Evolutionary conservation across 352 stramenopile genomes (phyloP), one percentile per base, ranked within the genome.

Genomic region (Pythium dissotocum): DNA sequence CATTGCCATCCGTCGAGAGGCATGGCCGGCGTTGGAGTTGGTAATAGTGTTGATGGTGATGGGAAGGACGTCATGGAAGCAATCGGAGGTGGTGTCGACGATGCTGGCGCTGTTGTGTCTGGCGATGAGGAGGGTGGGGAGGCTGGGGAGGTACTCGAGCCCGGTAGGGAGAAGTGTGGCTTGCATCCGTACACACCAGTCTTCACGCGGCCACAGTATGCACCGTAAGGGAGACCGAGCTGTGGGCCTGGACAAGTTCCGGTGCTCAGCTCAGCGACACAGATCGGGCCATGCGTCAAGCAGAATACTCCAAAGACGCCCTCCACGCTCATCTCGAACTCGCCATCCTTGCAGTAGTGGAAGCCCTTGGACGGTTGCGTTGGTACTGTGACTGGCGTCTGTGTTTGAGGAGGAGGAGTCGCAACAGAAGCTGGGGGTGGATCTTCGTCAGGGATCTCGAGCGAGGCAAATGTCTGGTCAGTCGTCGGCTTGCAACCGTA

Each of bases 121-220:
- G 21, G 21, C 21, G 21, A 24, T 24, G 21, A 24, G 21, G 21
- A 24, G 21, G 21, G 21, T 24, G 21, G 21, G 21, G 21, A 24
- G 21, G 21, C 21, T 24, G 51, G 51, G 6, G 51, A 13, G 16
- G 28, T 18, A 18, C 9, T 58, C 3, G n/a, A 32, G 21, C 12
- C 16, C 21, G 51, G 14, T 8, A 21, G 21, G 8, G 51, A 26
- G 30, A 24, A 16, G 54, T 21, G 16, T 42, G 18, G 14, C 54
- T 71, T 71, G 60, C 66, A 72, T 32, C 66, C 66, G 52, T 68
- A 68, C 16, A 72, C 66, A 1, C 59, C 59, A 3, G 58, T 58
- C 4, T 38, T 24, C 4, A 72, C 66, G 5, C 51, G 1, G 13
- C 58, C 60, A 51, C 66, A 72, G 52, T 67, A 64, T 6, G 66